A percentile compares a stretch with the other conserved stretches of the same genome.
phyloP scores from a whole-genome alignment of 2,329 filamentous ascomycete species.

The Fonsecaea monophora region DNA sequence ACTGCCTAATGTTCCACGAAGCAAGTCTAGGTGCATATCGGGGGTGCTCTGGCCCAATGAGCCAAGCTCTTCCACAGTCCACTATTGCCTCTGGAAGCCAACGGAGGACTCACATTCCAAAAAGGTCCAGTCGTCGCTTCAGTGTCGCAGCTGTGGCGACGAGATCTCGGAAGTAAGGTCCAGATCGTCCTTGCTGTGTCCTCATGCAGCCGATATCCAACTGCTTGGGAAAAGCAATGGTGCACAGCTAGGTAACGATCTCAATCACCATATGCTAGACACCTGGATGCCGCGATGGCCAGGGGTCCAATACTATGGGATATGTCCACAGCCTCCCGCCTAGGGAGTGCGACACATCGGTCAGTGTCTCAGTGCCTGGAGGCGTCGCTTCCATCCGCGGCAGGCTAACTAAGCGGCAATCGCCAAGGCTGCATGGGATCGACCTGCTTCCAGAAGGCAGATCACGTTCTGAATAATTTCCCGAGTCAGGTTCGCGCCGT shows the following conservation, averaged over 20 bases:
- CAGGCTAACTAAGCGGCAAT: not conserved
- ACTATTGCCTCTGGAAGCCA: not conserved
- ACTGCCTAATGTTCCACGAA: constrained; percentile 2
- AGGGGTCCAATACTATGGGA: not conserved
- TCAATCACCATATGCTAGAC: not conserved
- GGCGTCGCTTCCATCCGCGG: not conserved
- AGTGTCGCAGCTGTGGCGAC: not conserved
- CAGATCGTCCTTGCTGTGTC: not conserved
- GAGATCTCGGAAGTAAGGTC: not conserved
- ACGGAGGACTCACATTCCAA: not conserved
- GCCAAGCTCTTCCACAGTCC: not conserved
- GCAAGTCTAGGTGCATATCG: constrained; percentile 2
- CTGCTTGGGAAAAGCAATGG: not conserved
- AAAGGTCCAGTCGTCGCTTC: not conserved
- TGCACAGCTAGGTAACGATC: not conserved
- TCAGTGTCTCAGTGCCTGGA: not conserved
- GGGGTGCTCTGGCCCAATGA: not conserved
- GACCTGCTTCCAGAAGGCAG: constrained; percentile 11
- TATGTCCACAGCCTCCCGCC: not conserved
- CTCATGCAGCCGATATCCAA: not conserved
- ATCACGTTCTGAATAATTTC: constrained; percentile 8
- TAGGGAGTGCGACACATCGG: not conserved
- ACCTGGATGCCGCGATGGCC: not conserved
- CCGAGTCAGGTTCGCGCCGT: constrained; percentile 3
- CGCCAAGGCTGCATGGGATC: not conserved